Evolutionary conservation across 352 stramenopile genomes (phyloP), one percentile per base, ranked within the genome.

Genomic region (Hyaloperonospora arabidopsidis): DNA sequence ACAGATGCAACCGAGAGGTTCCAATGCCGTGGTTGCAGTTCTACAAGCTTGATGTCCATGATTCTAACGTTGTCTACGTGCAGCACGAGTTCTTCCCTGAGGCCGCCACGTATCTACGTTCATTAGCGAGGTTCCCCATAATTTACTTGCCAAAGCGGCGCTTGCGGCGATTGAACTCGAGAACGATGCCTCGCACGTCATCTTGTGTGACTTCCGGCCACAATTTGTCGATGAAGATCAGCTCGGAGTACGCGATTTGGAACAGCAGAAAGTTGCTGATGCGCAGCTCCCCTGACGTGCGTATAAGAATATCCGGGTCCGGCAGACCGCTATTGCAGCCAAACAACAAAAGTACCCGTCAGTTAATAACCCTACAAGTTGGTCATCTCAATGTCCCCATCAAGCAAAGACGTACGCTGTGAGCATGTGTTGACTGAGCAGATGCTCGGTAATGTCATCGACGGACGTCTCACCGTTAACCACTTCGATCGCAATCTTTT

Each of bases 191-290:
- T 41, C 77, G 54, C 49, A 97, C 73, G 56, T 96, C 87, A 22
- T 86, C 61, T 17, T 66, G 72, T 40, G 76, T 95, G 59, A 98
- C 80, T 63, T 98, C 94, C 23, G 95, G 95, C 95, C 95, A 98
- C 38, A 91, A 79, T 68, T 98, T 98, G 59, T 96, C 76, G 39
- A 95, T 79, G 64, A 98, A 96, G 58, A 95, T 93, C 13, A 98
- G 67, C 71, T 98, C 94, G 39, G 92, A 70, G 76, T 98, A 98
- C 23, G 93, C 93, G 41, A 88, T 81, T 66, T 98, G 92, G 76
- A 86, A 98, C 7, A 98, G 67, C 43, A 98, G 61, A 64, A 98
- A 98, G 68, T 98, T 98, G 67, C 86, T 97, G 41, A 98, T 76
- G 43, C 96, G 87, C 48, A 83, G 65, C 65, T 98, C 95, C 14